These are phyloP conservation scores for Russula brevipes DNA, from an alignment of 768 basidiomycete genomes.

Conservation along the genomic window DNA sequence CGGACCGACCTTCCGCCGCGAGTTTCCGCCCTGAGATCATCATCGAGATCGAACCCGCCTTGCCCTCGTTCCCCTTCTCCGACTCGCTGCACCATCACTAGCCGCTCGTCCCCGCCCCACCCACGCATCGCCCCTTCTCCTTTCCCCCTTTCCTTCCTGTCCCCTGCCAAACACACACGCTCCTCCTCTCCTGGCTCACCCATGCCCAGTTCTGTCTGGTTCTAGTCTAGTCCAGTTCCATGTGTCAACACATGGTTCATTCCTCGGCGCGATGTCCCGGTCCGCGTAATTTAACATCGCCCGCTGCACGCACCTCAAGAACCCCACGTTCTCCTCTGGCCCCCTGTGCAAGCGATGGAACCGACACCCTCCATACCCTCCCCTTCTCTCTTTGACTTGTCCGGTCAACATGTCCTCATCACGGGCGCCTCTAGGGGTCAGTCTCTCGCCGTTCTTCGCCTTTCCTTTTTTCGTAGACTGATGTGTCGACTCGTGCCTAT, in stretches of 20 bases:
- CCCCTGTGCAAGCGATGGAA: slow-evolving; percentile 39
- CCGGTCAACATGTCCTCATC: slow-evolving; percentile 64
- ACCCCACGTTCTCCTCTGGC: background rate
- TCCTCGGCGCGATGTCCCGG: slow-evolving; percentile 15
- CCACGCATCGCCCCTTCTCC: background rate
- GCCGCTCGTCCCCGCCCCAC: slow-evolving; percentile 10
- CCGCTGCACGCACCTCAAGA: background rate
- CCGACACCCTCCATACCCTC: slow-evolving; percentile 46
- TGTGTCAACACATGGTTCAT: background rate
- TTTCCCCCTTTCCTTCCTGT: background rate
- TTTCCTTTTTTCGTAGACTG: background rate
- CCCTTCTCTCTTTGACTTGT: slow-evolving; percentile 60
- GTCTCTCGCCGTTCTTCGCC: slow-evolving; percentile 23
- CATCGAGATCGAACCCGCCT: slow-evolving; percentile 6
- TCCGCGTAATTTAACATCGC: slow-evolving; percentile 3
- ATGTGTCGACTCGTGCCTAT: slow-evolving; percentile 5
- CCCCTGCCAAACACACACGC: background rate
- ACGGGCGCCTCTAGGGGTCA: slow-evolving; percentile 77
- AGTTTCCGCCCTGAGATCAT: slow-evolving; percentile 5
- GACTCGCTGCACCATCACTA: background rate
- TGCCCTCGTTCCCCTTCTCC: slow-evolving; percentile 7
- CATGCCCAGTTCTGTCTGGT: too few species aligned
- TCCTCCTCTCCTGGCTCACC: background rate
- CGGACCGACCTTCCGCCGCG: slow-evolving; percentile 20
- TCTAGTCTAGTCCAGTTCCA: background rate